Base-by-base conservation (phyloP, 2,329 filamentous ascomycete genomes). In the Coniochaeta sp. region DNA sequence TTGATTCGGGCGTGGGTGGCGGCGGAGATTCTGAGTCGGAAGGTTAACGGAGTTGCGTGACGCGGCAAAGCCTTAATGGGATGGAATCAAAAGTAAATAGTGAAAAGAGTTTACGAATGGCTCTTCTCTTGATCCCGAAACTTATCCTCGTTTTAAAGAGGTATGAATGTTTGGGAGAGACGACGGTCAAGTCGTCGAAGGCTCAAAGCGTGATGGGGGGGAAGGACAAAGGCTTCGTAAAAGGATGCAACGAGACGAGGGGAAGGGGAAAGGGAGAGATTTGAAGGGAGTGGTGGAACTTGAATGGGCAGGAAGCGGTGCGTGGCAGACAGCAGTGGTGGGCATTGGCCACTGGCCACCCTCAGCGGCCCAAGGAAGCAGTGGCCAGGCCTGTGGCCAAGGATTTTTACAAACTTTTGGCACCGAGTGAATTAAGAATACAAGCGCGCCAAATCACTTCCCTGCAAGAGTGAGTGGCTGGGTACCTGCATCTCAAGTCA, bases 211-310 rank as follows among this genome's bases (percentile, higher is more conserved):
- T n/a, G 24, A 17, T 22, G 19, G 47, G 42, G 42, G 22, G 26
- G 42, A 47, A 47, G 19, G 10, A 22, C 16, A 17, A 47, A 47
- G 42, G 42, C 42, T 47, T 47, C 42, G 42, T 47, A 47, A 26
- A n/a, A 40, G 38, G 16, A 22, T 47, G 19, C 19, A 19, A 52
- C 19, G 47, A 17, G 47, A 28, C 22, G 47, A 22, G 54, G 54
- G 54, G 54, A 56, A 56, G 54, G 34, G 38, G 54, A 26, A 56
- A 56, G 54, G 54, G 54, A 56, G 52, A 55, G 52, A 55, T 55
- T 55, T 55, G 52, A 55, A 55, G 54, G 54, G 17, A 56, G 54
- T 28, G 54, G 54, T 28, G 54, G 54, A 56, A 36, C 50, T n/a
- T 30, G 30, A 55, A 19, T 30, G 50, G 50, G 26, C 26, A 30